phyloP scores from a whole-genome alignment of 2,329 filamentous ascomycete species.

The Zymoseptoria passerinii region DNA sequence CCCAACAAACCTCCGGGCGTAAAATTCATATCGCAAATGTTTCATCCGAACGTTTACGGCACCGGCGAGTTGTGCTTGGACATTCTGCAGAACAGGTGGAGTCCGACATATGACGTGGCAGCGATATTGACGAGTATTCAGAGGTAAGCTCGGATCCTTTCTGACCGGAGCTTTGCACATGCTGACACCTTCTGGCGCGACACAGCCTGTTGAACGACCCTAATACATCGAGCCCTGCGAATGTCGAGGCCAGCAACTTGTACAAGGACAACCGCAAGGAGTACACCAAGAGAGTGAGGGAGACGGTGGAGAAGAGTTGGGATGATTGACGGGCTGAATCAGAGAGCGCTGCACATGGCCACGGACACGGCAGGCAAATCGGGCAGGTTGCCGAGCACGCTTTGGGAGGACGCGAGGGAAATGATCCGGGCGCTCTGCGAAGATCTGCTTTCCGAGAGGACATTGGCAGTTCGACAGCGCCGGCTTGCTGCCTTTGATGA shows the following conservation, averaged over 20 bases:
- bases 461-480: neutral
- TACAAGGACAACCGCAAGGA: slow-evolving; percentile 98
- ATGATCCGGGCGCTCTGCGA: too few relatives aligned
- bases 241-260: slow-evolving; percentile 93
- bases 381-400: neutral
- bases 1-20: slow-evolving; percentile 96
- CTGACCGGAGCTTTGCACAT: neutral
- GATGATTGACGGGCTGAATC: slow-evolving; percentile 50
- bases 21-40: slow-evolving; percentile 99
- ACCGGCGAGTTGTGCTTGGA: slow-evolving; percentile 94
- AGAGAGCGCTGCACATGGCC: neutral
- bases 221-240: slow-evolving; percentile 95
- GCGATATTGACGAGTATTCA: slow-evolving; percentile 96
- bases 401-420: neutral
- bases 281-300: slow-evolving; percentile 87
- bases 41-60: slow-evolving; percentile 96
- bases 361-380: neutral
- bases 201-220: slow-evolving; percentile 90
- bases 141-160: slow-evolving; percentile 51
- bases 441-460: neutral
- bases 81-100: slow-evolving; percentile 97
- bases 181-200: neutral
- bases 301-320: slow-evolving; percentile 99
- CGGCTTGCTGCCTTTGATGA: neutral
- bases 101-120: slow-evolving; percentile 95